phyloP scores from a whole-genome alignment of 164 flowering plant species.

The Tinospora cordifolia region DNA sequence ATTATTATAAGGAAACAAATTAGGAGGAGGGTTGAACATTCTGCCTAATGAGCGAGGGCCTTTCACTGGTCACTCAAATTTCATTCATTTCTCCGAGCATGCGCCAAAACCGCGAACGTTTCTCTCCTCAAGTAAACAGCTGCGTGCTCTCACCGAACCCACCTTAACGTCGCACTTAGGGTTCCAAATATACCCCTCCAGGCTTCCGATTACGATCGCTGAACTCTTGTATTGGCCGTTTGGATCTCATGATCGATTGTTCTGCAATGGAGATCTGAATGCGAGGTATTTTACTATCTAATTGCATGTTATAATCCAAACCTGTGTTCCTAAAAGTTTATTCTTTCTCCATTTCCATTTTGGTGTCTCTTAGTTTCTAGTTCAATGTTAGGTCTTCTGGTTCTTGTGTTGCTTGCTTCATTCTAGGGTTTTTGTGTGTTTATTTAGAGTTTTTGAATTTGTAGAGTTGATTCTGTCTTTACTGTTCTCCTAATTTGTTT shows the following conservation, averaged over 20 bases:
- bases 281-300: neutral
- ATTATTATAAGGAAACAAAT: too few species aligned
- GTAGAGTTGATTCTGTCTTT: too few species aligned
- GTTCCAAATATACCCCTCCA: neutral
- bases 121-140: neutral
- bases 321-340: neutral
- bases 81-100: neutral
- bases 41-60: too few species aligned
- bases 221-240: neutral
- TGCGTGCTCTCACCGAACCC: neutral
- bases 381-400: neutral
- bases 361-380: neutral
- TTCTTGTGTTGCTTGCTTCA: neutral
- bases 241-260: neutral
- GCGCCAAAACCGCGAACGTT: neutral
- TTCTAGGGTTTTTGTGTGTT: neutral
- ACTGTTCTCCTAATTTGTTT: too few species aligned
- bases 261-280: conserved; percentile 2
- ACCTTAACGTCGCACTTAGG: neutral
- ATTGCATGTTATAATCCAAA: neutral
- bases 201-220: too few species aligned
- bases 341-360: neutral
- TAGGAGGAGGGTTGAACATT: too few species aligned
- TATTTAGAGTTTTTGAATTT: neutral
- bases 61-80: neutral